Evolutionary conservation across 176 grass and related monocot species (phyloP).

Genomic region (Carex kokanica): DNA sequence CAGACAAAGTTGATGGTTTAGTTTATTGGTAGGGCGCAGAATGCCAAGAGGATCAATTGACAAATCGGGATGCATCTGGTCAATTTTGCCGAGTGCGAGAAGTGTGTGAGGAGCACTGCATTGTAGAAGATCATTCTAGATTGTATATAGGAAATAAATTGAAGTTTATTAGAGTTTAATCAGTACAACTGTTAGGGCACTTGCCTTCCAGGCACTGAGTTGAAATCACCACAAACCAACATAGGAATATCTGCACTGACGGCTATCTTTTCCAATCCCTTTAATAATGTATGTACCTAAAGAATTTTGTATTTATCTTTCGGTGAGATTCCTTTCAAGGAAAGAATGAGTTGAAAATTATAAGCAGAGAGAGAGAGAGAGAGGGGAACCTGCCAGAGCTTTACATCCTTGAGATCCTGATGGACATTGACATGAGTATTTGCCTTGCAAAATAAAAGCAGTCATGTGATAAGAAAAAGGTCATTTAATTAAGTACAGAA

Average conservation of each 20-base stretch:
- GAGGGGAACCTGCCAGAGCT: conserved; percentile 82
- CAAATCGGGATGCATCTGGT: conserved; percentile 93
- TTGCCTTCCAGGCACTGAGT: conserved; percentile 82
- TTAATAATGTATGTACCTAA: conserved; percentile 94
- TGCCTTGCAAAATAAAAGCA: conserved; percentile 55
- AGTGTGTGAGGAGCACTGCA: conserved; percentile 86
- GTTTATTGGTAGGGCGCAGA: conserved; percentile 73
- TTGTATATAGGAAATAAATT: conserved; percentile 7
- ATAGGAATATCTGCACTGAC: conserved; percentile 99
- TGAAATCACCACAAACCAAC: conserved; percentile 99
- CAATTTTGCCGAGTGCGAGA: conserved; percentile 90
- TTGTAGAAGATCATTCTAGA: conserved; percentile 18
- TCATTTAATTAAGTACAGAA: neutral
- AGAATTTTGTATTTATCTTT: conserved; percentile 24
- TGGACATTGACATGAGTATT: conserved; percentile 99
- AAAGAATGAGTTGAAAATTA: conserved; percentile 13
- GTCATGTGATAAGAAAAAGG: conserved; percentile 20
- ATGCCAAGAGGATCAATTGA: conserved; percentile 81
- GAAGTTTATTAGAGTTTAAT: neutral
- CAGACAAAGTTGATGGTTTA: conserved; percentile 96
- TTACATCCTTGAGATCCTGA: conserved; percentile 95
- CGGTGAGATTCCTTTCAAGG: neutral
- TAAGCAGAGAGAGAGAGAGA: conserved; percentile 21
- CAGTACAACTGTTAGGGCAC: neutral
- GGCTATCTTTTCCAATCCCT: conserved; percentile 99